phyloP scores from a whole-genome alignment of 2,329 filamentous ascomycete genomes.

The Mariannaea elegans region DNA sequence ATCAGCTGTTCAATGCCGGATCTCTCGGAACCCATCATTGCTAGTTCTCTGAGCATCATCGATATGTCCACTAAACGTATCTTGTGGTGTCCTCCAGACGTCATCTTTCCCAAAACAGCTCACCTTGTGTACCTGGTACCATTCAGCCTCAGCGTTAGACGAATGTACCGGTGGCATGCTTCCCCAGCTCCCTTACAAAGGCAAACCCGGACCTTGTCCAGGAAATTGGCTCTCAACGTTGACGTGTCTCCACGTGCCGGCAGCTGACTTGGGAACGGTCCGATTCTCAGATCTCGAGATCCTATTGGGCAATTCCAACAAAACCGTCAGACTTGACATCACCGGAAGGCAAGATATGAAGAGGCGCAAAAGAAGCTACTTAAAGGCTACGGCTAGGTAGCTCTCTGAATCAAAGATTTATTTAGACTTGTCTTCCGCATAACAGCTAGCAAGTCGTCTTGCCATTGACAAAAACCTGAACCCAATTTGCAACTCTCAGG shows the following conservation, averaged over 20 bases:
- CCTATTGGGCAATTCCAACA: conserved; percentile 1
- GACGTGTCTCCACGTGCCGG: conserved; percentile 15
- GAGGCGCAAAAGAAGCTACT: background rate
- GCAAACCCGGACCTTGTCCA: background rate
- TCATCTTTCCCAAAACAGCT: background rate
- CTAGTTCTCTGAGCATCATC: background rate
- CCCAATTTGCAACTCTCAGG: background rate
- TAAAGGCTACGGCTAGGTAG: conserved; percentile 3
- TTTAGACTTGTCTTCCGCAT: background rate
- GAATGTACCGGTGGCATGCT: background rate
- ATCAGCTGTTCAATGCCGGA: background rate
- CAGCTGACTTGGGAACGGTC: conserved; percentile 34
- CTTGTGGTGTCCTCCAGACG: background rate
- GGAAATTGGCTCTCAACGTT: conserved; percentile 8
- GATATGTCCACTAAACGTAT: conserved; percentile 1
- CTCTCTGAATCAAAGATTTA: background rate
- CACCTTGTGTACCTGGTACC: background rate
- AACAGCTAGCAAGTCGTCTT: background rate
- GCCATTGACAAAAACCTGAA: background rate
- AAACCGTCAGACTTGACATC: conserved; percentile 29
- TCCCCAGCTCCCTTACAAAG: background rate
- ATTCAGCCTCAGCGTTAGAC: no score
- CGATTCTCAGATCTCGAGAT: conserved; percentile 36
- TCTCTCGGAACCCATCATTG: conserved; percentile 15
- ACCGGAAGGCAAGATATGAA: background rate